Percentiles rank a stretch among this genome's conserved stretches.
These are phyloP conservation scores for Yamadazyma atlantica DNA, from an alignment of 1,139 yeast species.

Conservation along the genomic window DNA sequence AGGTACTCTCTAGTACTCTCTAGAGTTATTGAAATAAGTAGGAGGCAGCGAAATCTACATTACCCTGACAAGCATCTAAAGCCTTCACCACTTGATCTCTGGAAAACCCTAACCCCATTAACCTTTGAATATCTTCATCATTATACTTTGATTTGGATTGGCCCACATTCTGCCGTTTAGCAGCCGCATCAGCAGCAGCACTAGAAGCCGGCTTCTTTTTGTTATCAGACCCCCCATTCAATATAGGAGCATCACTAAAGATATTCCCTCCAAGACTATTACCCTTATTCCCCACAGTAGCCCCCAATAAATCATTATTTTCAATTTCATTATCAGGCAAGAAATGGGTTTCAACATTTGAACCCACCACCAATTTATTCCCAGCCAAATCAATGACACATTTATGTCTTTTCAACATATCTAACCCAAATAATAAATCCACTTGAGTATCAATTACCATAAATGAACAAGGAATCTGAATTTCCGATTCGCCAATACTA, in stretches of 20 bases:
- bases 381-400: constrained; percentile 74
- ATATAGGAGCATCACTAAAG: constrained; percentile 23
- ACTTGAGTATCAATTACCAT: constrained; percentile 77
- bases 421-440: constrained; percentile 66
- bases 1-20: no score
- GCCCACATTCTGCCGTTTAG: constrained; percentile 22
- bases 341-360: constrained; percentile 65
- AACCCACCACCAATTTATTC: constrained; percentile 72
- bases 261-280: constrained; percentile 28
- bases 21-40: constrained; percentile 47
- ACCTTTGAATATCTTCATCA: constrained; percentile 50
- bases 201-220: constrained; percentile 8
- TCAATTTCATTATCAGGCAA: constrained; percentile 68
- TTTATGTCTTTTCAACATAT: constrained; percentile 85
- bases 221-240: constrained; percentile 14
- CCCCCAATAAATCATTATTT: constrained; percentile 39
- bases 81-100: constrained; percentile 65
- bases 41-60: constrained; percentile 84
- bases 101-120: constrained; percentile 71
- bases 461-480: constrained; percentile 72
- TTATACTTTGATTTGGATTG: constrained; percentile 20
- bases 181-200: constrained; percentile 29
- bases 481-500: constrained; percentile 57
- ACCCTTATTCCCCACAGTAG: constrained; percentile 14
- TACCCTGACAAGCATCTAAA: constrained; percentile 65